These are phyloP conservation scores for Melanogaster broomeanus DNA, from an alignment of 768 basidiomycete species.

Conservation along the genomic window DNA sequence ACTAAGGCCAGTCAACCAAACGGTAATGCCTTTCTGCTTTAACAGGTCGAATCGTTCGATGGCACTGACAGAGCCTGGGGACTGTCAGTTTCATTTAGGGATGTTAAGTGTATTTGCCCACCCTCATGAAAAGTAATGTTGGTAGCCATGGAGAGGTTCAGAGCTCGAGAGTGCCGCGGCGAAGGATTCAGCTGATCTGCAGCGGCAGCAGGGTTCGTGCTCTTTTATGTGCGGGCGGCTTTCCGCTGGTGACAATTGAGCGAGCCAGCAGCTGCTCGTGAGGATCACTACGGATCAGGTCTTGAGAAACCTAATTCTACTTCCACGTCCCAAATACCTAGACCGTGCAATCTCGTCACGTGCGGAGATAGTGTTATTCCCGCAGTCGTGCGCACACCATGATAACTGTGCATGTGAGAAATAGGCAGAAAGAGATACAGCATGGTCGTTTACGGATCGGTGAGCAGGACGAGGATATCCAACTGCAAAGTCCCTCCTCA, in stretches of 20 bases:
- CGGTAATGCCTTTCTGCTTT: constrained; percentile 82
- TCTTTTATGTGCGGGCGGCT: constrained; percentile 11
- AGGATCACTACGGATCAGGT: not conserved
- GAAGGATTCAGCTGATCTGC: not conserved
- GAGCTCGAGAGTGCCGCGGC: not conserved
- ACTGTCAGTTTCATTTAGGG: constrained; percentile 1
- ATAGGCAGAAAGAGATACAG: constrained; percentile 5
- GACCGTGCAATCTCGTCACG: not conserved
- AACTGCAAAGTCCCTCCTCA: constrained; percentile 27
- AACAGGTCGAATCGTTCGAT: constrained; percentile 69
- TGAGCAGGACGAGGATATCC: constrained; percentile 2
- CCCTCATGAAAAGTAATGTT: constrained; percentile 76
- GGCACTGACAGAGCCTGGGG: constrained; percentile 66
- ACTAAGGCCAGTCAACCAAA: constrained; percentile 97
- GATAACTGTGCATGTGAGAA: too few relatives aligned
- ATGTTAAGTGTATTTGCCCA: constrained; percentile 21
- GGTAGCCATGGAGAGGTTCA: constrained; percentile 30
- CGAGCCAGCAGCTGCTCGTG: not conserved
- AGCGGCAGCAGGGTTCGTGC: not conserved
- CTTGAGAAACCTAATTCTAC: too few relatives aligned
- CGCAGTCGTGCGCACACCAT: too few relatives aligned
- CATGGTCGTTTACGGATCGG: not conserved
- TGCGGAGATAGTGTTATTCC: not conserved
- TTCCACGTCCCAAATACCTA: too few relatives aligned
- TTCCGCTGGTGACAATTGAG: too few relatives aligned